Conservation (phyloP, 129 eudicot species). For the Pulicaria dysenterica region DNA sequence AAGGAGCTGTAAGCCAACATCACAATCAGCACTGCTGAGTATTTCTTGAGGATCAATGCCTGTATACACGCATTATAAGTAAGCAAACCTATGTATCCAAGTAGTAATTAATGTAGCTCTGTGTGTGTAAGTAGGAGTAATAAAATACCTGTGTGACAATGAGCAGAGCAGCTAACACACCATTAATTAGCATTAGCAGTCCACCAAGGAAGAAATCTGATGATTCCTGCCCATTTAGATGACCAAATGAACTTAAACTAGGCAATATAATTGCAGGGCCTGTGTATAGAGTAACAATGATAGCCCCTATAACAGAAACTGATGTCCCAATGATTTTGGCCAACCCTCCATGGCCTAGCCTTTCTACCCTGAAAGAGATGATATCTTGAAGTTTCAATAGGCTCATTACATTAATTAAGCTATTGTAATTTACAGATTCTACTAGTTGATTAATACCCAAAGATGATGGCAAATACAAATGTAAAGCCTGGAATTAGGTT, state of each 20-base stretch:
- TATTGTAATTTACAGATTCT: not conserved
- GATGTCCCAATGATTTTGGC: conserved; percentile 43
- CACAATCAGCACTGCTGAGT: conserved; percentile 24
- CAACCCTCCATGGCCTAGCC: conserved; percentile 40
- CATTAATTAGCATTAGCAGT: conserved; percentile 39
- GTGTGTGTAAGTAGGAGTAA: not conserved
- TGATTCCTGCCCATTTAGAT: conserved; percentile 21
- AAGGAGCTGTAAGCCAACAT: conserved; percentile 28
- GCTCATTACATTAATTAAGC: not conserved
- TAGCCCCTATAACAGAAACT: conserved; percentile 39
- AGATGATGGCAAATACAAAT: conserved; percentile 55
- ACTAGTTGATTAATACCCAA: conserved; percentile 37
- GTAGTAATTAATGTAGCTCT: not conserved
- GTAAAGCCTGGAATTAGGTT: conserved; percentile 65
- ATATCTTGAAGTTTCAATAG: not conserved
- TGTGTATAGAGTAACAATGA: conserved; percentile 40
- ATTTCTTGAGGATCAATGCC: conserved; percentile 30
- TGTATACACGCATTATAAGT: not conserved
- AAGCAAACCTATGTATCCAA: not conserved
- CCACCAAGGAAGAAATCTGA: conserved; percentile 45
- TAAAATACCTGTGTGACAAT: conserved; percentile 39
- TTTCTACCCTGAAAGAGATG: conserved; percentile 59
- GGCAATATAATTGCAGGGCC: conserved; percentile 36
- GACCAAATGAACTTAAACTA: conserved; percentile 1
- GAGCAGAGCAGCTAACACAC: conserved; percentile 35